Percentiles rank a stretch among this genome's conserved stretches.
Conservation (phyloP, 163 green algal genomes). For the Scenedesmus sp. region DNA sequence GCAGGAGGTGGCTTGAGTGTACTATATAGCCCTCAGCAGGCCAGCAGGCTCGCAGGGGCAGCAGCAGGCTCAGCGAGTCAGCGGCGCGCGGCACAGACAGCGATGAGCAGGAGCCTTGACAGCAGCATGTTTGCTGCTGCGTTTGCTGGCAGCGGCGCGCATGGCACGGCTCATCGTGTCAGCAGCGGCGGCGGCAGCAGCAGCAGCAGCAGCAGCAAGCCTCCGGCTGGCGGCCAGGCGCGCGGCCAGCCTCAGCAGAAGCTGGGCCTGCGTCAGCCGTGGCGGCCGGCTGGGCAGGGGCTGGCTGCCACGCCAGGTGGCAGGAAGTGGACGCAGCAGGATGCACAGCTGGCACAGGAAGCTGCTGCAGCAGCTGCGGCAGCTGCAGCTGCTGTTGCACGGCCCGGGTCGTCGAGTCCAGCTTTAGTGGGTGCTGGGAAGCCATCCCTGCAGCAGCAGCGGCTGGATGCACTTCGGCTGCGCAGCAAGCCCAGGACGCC, state of each 20-base stretch:
- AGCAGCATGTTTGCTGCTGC: constrained; percentile 4
- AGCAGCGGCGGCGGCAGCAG: not conserved
- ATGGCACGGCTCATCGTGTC: not conserved
- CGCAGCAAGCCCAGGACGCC: not conserved
- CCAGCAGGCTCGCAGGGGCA: not conserved
- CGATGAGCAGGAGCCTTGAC: constrained; percentile 22
- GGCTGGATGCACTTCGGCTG: constrained; percentile 31
- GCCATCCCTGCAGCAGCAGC: constrained; percentile 26
- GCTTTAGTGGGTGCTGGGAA: not conserved
- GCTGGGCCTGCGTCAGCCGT: not conserved
- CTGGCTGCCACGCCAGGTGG: not conserved
- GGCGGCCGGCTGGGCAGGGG: not conserved
- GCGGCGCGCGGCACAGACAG: not conserved
- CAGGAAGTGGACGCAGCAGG: constrained; percentile 20
- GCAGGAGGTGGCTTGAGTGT: not conserved
- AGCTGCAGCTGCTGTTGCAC: not conserved
- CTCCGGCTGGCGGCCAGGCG: not conserved
- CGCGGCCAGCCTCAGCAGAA: not conserved
- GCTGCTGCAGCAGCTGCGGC: constrained; percentile 2
- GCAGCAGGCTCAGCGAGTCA: not conserved
- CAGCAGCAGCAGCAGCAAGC: constrained; percentile 16
- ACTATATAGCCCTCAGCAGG: not conserved
- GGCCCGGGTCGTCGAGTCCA: not conserved
- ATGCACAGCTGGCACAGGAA: constrained; percentile 1
- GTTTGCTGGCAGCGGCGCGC: not conserved